These are phyloP conservation scores for Aureobasidium sp. DNA, from an alignment of 2,329 filamentous ascomycete genomes.

Conservation along the genomic window DNA sequence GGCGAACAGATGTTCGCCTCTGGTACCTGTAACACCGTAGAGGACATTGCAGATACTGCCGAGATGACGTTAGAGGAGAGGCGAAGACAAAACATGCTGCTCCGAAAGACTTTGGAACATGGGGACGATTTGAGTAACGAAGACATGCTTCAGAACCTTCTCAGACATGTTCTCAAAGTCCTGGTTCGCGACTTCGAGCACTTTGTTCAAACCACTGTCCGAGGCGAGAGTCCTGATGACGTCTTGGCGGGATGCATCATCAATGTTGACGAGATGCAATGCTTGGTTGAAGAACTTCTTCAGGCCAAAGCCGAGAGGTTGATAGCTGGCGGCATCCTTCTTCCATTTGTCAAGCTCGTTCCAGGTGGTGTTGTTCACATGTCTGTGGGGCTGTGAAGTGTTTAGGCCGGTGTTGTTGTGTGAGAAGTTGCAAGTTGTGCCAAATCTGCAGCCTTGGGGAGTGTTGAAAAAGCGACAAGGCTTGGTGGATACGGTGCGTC, in stretches of 20 bases:
- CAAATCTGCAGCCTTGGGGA: background rate
- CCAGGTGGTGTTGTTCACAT: background rate
- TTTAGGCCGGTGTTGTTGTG: background rate
- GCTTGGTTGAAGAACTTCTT: conserved; percentile 19
- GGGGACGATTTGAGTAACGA: conserved; percentile 29
- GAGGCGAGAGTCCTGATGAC: conserved; percentile 19
- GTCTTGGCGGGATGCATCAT: conserved; percentile 19
- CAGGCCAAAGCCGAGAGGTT: background rate
- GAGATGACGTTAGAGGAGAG: conserved; percentile 35
- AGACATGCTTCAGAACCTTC: background rate
- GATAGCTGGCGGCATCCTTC: background rate
- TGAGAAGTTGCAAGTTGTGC: background rate
- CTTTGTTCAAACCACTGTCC: conserved; percentile 19
- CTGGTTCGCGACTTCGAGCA: conserved; percentile 17
- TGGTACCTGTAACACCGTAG: conserved; percentile 33
- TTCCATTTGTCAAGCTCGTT: background rate
- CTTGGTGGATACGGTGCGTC: too few species aligned
- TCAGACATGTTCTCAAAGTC: background rate
- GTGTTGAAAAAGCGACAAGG: background rate
- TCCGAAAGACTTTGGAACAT: conserved; percentile 37
- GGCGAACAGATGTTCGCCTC: conserved; percentile 30
- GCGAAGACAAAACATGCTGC: conserved; percentile 33
- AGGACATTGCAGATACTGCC: conserved; percentile 39
- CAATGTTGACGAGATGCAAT: conserved; percentile 16
- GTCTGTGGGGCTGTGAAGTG: background rate